Evolutionary conservation across 805 yeast genomes (phyloP), one percentile per base, ranked within the genome.

Genomic region (Candida chauliodis): DNA sequence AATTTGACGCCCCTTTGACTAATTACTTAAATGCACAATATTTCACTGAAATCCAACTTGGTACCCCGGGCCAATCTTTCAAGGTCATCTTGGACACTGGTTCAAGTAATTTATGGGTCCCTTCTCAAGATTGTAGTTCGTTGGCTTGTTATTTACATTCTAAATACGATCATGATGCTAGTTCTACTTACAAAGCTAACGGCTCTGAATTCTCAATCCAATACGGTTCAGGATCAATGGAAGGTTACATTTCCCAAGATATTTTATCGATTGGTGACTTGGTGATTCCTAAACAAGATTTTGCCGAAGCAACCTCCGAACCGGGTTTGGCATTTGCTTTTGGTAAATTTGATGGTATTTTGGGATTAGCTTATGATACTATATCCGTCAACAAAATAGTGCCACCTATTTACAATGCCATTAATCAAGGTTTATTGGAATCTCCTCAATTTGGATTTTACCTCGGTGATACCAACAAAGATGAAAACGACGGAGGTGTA

Each of bases 291-390:
- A 69, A 82, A 48, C 98, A 91, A 71, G 95, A 83, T 60, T 93
- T 93, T 59, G 98, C 95, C 44, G 99, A 93, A 74, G 91, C 96
- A 47, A 93, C 99, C 42, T 78, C 79, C 53, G 99, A 93, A 73
- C 98, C 98, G 30, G 99, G 99, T 41, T 76, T 93, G 50, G 93
- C 97, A 0, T 93, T 93, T 69, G 98, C 99, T 37, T 93, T 93
- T 66, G 99, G 96, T 64, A 91, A 93, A 69, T 93, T 93, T 61
- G 99, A 93, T 61, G 99, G 99, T 69, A 90, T 93, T 50, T 72
- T 93, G 47, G 99, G 99, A 49, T 78, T 93, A 51, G 99, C 87
- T 48, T 93, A 91, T 67, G 87, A 87, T 66, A 73, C 96, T 38
- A 89, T 93, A 51, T 78, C 97, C 11, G 96, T 87, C 39, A 73